Conservation (phyloP, 139 green algal species). For the Coccomyxa sp. region DNA sequence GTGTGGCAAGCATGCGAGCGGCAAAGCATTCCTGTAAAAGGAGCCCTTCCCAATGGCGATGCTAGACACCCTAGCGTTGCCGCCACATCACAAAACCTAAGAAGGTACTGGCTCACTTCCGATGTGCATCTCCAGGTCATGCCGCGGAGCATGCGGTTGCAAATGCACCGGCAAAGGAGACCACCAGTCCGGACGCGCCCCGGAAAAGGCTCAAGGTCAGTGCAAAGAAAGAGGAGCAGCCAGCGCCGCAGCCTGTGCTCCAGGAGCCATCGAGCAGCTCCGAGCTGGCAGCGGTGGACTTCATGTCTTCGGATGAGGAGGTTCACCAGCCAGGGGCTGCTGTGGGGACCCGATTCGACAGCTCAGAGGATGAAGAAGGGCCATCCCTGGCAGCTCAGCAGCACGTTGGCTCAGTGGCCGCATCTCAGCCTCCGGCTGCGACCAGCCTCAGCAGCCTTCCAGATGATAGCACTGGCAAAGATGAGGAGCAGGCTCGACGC, state of each 20-base stretch:
- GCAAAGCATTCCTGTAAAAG: neutral
- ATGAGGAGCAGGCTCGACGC: neutral
- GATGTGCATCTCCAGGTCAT: neutral
- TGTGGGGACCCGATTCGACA: neutral
- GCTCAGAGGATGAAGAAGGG: neutral
- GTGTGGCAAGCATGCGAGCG: neutral
- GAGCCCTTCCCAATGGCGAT: neutral
- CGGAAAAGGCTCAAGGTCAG: neutral
- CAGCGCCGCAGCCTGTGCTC: neutral
- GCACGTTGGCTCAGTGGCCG: too few relatives aligned
- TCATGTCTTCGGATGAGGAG: slow-evolving; percentile 12
- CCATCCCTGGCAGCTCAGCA: neutral
- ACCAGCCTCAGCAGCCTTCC: neutral
- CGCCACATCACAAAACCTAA: too few relatives aligned
- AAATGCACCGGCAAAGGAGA: too few relatives aligned
- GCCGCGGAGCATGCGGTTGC: neutral
- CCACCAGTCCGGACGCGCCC: too few relatives aligned
- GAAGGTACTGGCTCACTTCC: neutral
- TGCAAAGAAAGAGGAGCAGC: slow-evolving; percentile 1
- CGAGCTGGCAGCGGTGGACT: slow-evolving; percentile 10
- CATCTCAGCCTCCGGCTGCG: too few relatives aligned
- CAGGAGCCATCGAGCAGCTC: neutral
- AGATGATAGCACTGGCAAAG: neutral
- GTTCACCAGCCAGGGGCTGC: neutral
- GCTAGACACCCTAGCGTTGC: too few relatives aligned